Conservation (phyloP, 805 yeast species). For the Wickerhamiella nectarea region DNA sequence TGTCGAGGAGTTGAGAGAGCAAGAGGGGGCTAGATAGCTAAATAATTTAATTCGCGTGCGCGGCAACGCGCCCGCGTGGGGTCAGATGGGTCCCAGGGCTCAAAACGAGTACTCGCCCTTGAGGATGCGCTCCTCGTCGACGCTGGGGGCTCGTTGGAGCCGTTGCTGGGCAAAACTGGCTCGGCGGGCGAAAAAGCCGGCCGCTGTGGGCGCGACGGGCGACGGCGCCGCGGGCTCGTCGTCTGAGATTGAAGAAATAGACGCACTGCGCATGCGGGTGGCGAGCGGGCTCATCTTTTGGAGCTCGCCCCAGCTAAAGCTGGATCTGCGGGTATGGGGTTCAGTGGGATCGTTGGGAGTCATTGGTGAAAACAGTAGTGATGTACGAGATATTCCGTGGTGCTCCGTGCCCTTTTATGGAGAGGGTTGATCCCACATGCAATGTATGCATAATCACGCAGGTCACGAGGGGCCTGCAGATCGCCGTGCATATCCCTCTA, state of each 20-base stretch:
- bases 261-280: constrained; percentile 7
- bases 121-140: constrained; percentile 25
- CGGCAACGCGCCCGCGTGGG: too few relatives aligned
- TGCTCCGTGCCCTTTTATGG: background rate
- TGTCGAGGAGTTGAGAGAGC: constrained; percentile 27
- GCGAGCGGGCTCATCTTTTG: constrained; percentile 2
- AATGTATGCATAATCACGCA: background rate
- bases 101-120: constrained; percentile 24
- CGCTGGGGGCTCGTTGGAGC: constrained; percentile 23
- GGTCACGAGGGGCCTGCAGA: background rate
- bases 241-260: constrained; percentile 1
- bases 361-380: background rate
- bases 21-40: background rate
- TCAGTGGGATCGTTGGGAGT: background rate
- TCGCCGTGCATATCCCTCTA: background rate
- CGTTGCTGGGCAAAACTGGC: constrained; percentile 3
- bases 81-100: background rate
- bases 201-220: background rate
- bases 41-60: too few relatives aligned
- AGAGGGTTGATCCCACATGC: background rate
- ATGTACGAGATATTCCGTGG: too few relatives aligned
- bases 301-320: constrained; percentile 3
- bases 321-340: background rate
- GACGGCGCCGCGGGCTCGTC: constrained; percentile 1
- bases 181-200: background rate